These are phyloP conservation scores for Trametes cingulata DNA, from an alignment of 768 basidiomycete species.

Conservation along the genomic window DNA sequence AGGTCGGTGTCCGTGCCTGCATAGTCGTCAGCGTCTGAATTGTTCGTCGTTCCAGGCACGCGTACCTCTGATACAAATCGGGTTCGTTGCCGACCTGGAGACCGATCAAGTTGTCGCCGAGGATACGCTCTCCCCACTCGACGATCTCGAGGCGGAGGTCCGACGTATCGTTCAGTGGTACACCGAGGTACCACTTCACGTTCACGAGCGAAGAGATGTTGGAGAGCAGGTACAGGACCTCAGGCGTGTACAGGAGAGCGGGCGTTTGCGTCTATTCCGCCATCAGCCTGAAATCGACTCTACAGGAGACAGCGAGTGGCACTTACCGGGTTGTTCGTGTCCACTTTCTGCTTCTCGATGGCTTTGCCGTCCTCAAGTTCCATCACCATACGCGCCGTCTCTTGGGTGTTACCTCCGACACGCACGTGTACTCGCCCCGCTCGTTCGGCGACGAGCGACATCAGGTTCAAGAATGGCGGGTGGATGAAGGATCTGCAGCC, in stretches of 20 bases:
- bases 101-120: constrained; percentile 47
- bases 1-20: constrained; percentile 41
- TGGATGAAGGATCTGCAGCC: constrained; percentile 47
- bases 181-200: constrained; percentile 50
- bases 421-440: constrained; percentile 63
- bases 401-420: constrained; percentile 82
- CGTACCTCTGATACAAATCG: constrained; percentile 51
- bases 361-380: constrained; percentile 48
- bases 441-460: constrained; percentile 60
- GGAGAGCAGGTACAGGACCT: constrained; percentile 50
- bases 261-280: constrained; percentile 51
- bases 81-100: constrained; percentile 62
- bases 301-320: constrained; percentile 38
- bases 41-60: constrained; percentile 9
- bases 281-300: constrained; percentile 27
- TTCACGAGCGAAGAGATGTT: constrained; percentile 46
- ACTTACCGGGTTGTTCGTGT: constrained; percentile 36
- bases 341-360: constrained; percentile 48
- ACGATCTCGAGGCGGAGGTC: constrained; percentile 38
- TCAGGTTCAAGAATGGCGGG: constrained; percentile 39
- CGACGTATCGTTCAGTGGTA: constrained; percentile 32
- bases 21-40: neutral
- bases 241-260: constrained; percentile 48
- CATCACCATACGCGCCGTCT: constrained; percentile 53
- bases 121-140: constrained; percentile 41